Evolutionary conservation across 345 rosid species (phyloP), one percentile per base, ranked within the genome.

Genomic region (Heritiera fomes): DNA sequence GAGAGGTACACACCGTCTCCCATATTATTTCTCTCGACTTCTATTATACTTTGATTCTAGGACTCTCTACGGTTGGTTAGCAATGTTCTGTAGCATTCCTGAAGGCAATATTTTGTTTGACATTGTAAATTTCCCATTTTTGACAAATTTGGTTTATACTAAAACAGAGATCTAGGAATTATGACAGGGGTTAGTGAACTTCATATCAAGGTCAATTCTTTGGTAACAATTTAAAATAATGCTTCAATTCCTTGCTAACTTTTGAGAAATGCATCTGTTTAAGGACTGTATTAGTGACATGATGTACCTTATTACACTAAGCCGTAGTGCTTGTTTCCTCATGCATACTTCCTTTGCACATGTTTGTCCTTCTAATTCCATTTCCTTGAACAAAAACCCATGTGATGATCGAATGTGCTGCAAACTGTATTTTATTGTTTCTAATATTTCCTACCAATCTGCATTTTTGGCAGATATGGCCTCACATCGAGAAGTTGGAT

Each of bases 401-500:
- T 18, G 18, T 71, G 45, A 28, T 20, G 46, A 40, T 12, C 3
- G 34, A 69, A 7, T 34, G 75, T 11, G 40, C 4, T 5, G 23
- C 49, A 4, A 45, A 69, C 13, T 17, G 75, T 11, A 45, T 56
- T 75, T 64, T 46, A 23, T 28, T 60, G 60, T 80, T 63, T 79
- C 68, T 73, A 61, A 76, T 9, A 6, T 53, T 30, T 59, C 15
- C 64, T 70, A 56, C 41, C 14, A 8, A 15, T 43, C 6, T 77
- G 58, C 60, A 52, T 63, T 72, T 50, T 71, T 79, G 40, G 77
- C 87, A 97, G 99, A 88, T 93, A 85, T 97, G 98, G 98, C 87
- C 89, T 47, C 91, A 85, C 82, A 79, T 94, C 14, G 98, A 94
- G 85, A 94, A 87, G 87, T 82, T 97, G 78, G 97, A 93, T 13